Evolutionary conservation across 371 early-diverging fungal genomes (phyloP), one percentile per base, ranked within the genome.

Genomic region (Choanephora cucurbitarum): DNA sequence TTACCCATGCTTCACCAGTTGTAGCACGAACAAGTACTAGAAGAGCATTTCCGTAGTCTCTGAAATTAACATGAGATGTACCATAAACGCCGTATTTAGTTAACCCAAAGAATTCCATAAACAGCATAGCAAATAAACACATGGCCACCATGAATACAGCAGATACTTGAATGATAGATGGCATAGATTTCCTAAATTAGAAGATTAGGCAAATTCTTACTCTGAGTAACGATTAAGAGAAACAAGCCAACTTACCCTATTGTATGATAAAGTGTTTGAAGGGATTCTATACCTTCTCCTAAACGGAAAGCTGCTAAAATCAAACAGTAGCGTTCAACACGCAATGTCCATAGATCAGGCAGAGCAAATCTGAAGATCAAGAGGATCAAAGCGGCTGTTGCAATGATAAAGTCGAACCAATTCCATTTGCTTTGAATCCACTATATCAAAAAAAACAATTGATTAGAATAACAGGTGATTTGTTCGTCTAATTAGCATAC

Each of bases 381-480:
- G 10, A 81, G 67, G 7, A 78, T 49, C 1, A 82, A 18, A 0
- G 84, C 77, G 31, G 73, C 62, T 0, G 54, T 40, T 1, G 82
- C 82, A 45, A 84, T 73, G 41, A 60, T 52, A 17, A 68, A 65
- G 44, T 82, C 81, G 52, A 75, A 84, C 67, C 79, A 65, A 21
- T 82, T 81, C 84, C 84, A 84, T 54, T 77, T 77, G 31, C 80
- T 79, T 14, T 75, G 59, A 18, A 73, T 60, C 82, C 84, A 84
- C 81, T 83, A 64, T 1, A 48, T 17, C 39, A 23, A 32, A 34
- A 9, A 24, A 8, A n/a, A 5, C 28, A 28, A 28, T 7, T 28
- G 7, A 28, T 28, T 28, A n/a, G 23, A 33, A 15, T 1, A 13
- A 6, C 33, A n/a, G 15, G 11, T 21, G 47, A 7, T 11, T n/a